Base-by-base conservation (phyloP, 495 filamentous ascomycete genomes). In the Penicillium silybi region DNA sequence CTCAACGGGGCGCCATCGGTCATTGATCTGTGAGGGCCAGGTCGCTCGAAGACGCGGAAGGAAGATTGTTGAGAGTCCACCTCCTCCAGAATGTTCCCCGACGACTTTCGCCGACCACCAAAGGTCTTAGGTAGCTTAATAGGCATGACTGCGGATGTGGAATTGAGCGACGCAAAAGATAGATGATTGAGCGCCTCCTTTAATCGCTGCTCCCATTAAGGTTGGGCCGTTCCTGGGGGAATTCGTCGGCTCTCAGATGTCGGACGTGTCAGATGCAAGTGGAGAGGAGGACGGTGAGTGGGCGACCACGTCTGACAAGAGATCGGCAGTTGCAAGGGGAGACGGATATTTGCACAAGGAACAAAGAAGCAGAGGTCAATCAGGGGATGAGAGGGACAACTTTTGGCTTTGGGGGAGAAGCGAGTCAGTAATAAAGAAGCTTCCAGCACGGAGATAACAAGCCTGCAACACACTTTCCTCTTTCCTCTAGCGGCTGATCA, bases 61-160 rank as follows among this genome's bases (percentile, higher is more conserved):
- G 80, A 81, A 18, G 75, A 58, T 41, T 75, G 69, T 18, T 65
- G 64, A 18, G 73, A 67, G 50, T 79, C 69, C 25, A 68, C 66
- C 26, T 83, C 82, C 49, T 86, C 85, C 32, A 86, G 66, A 44
- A 71, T 75, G 68, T 85, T 86, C 29, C 79, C 82, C 57, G 81
- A 77, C 58, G 85, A 88, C 71, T 86, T 88, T 52, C 85, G 80
- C 59, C 85, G 78, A 57, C 74, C 29, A 32, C 29, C 69, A 57
- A 87, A 86, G 52, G 69, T 66, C 63, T 84, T 87, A 46, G 81
- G 81, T 48, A 86, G 73, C 72, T 85, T 85, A 68, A 85, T 87
- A 68, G 85, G 85, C 83, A 87, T 87, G 44, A 56, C 52, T 40
- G 54, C 41, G 49, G 41, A n/a, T 45, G 29, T 27, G 41, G 46